Evolutionary conservation across 345 rosid species (phyloP).

Genomic region (Theobroma cacao): DNA sequence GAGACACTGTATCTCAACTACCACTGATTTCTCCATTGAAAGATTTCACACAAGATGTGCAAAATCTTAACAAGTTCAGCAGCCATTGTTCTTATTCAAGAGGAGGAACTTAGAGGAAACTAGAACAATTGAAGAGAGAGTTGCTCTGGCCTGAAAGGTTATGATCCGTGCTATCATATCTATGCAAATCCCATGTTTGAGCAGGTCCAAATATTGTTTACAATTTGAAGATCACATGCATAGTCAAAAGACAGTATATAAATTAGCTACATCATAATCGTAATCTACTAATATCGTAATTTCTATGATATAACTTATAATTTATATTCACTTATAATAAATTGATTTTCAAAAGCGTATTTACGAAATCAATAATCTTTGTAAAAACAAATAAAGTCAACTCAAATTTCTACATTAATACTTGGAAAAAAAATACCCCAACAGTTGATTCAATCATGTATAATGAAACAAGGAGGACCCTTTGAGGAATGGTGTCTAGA

Average conservation of each 20-base stretch:
- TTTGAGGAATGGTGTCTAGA: not conserved
- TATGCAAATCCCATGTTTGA: not conserved
- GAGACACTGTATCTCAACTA: conserved; percentile 9
- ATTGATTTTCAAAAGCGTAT: too few relatives aligned
- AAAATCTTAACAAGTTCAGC: conserved; percentile 14
- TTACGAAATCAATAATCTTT: too few relatives aligned
- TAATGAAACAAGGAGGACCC: not conserved
- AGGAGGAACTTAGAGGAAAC: not conserved
- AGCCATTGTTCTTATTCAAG: not conserved
- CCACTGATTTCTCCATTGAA: conserved; percentile 11
- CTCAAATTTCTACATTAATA: not conserved
- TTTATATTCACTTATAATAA: too few relatives aligned
- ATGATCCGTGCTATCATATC: conserved; percentile 2
- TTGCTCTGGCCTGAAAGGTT: not conserved
- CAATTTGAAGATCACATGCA: not conserved
- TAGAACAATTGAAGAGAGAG: conserved; percentile 5
- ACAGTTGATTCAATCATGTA: not conserved
- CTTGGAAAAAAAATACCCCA: not conserved
- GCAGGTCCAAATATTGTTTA: too few relatives aligned
- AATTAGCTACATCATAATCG: too few relatives aligned
- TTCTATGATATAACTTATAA: too few relatives aligned
- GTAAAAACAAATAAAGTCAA: too few relatives aligned
- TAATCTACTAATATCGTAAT: too few relatives aligned
- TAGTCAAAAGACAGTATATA: too few relatives aligned
- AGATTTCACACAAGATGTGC: conserved; percentile 5